Evolutionary conservation across 2,329 filamentous ascomycete species (phyloP).

Genomic region (Penicillium sp.): DNA sequence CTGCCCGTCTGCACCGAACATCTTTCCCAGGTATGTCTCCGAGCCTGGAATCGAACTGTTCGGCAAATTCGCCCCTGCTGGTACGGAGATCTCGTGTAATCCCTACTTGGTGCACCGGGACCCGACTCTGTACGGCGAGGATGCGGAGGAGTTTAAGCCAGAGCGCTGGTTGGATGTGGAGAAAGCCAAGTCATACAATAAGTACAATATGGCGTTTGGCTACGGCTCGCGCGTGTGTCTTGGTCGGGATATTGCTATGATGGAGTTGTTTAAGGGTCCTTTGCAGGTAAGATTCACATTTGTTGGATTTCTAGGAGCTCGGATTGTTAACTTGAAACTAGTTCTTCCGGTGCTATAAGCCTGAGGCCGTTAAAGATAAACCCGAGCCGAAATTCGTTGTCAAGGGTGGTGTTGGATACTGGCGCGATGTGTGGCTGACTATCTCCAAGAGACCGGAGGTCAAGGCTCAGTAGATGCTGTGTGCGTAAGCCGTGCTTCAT

Average conservation of each 20-base stretch:
- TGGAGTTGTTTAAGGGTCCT: slow-evolving; percentile 53
- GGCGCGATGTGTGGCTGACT: slow-evolving; percentile 33
- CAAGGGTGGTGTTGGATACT: slow-evolving; percentile 36
- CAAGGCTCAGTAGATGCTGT: slow-evolving; percentile 5
- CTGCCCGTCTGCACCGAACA: slow-evolving; percentile 51
- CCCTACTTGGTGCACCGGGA: slow-evolving; percentile 51
- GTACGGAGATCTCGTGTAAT: slow-evolving; percentile 48
- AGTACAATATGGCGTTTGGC: slow-evolving; percentile 52
- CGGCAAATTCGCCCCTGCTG: slow-evolving; percentile 41
- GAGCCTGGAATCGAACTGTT: slow-evolving; percentile 40
- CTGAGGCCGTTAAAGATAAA: slow-evolving; percentile 22
- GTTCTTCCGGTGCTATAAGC: slow-evolving; percentile 34
- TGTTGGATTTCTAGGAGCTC: not conserved
- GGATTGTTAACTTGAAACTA: slow-evolving; percentile 11
- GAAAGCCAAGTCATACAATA: slow-evolving; percentile 44
- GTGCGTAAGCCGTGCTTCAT: not conserved
- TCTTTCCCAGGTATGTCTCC: slow-evolving; percentile 49
- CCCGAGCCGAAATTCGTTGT: slow-evolving; percentile 29
- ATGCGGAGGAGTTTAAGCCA: slow-evolving; percentile 42
- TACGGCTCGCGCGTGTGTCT: slow-evolving; percentile 51
- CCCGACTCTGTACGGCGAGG: slow-evolving; percentile 39
- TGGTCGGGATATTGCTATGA: slow-evolving; percentile 52
- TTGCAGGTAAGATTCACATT: slow-evolving; percentile 27
- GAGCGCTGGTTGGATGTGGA: slow-evolving; percentile 43
- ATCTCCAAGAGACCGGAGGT: slow-evolving; percentile 27